Evolutionary conservation across 192 early-diverging fungal species (phyloP).

Genomic region (Coemansia sp.): DNA sequence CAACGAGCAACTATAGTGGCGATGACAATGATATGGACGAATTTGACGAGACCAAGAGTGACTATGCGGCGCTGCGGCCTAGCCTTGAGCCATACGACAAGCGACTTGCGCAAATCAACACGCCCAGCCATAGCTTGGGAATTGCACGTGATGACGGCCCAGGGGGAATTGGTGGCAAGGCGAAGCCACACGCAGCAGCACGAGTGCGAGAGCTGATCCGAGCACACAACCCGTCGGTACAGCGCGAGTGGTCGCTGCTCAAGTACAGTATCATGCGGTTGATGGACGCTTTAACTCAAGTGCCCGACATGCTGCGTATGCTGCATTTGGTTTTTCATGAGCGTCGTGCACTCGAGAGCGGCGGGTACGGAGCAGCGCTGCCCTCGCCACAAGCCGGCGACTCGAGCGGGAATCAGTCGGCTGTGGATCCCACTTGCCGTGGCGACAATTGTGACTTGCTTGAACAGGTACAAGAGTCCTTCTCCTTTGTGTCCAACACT

Average conservation of each 20-base stretch:
- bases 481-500: conserved; percentile 57
- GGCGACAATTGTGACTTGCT: conserved; percentile 40
- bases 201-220: conserved; percentile 37
- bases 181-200: conserved; percentile 9
- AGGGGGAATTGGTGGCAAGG: not conserved
- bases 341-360: conserved; percentile 22
- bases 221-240: conserved; percentile 41
- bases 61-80: conserved; percentile 32
- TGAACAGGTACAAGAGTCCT: conserved; percentile 48
- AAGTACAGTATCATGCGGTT: conserved; percentile 41
- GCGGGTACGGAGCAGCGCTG: not conserved
- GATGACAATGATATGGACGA: conserved; percentile 12
- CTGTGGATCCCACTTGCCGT: conserved; percentile 1
- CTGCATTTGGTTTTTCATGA: conserved; percentile 45
- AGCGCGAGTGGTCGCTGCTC: conserved; percentile 42
- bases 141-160: conserved; percentile 2
- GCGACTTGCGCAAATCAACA: conserved; percentile 29
- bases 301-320: conserved; percentile 49
- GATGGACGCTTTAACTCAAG: conserved; percentile 47
- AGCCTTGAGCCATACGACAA: conserved; percentile 27
- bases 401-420: not conserved
- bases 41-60: conserved; percentile 12
- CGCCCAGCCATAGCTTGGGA: not conserved
- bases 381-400: not conserved
- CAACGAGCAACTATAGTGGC: not conserved